A percentile compares a stretch with the other conserved stretches of the same genome.
phyloP scores from a whole-genome alignment of 176 grass and related monocot genomes.

The Raddia guianensis region DNA sequence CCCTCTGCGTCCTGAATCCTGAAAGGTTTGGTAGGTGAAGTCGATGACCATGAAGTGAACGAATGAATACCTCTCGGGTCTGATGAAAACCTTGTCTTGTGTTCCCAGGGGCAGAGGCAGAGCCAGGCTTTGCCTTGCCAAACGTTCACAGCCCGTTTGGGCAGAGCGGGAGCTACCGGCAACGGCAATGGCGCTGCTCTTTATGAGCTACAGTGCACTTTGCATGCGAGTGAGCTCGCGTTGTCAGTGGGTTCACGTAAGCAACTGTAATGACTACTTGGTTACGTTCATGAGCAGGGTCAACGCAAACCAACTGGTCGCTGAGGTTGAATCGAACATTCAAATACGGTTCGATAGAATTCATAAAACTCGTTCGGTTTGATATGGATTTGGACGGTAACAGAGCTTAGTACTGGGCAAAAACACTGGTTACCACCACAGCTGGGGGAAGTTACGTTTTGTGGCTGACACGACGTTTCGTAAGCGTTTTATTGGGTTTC shows the following conservation, averaged over 20 bases:
- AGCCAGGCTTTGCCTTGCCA: background rate
- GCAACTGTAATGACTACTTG: no score
- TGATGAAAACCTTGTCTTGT: background rate
- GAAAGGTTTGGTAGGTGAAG: conserved; percentile 2
- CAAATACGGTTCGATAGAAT: no score
- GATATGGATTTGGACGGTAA: no score
- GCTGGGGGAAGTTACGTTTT: background rate
- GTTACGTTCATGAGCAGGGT: no score
- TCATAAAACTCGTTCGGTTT: no score
- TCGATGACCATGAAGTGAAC: background rate
- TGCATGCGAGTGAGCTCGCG: background rate
- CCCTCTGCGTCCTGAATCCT: conserved; percentile 11
- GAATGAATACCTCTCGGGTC: conserved; percentile 11
- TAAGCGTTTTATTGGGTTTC: background rate
- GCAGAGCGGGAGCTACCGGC: background rate
- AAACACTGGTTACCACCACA: no score
- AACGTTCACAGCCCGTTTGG: background rate
- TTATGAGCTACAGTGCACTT: background rate
- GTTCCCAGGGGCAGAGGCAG: background rate
- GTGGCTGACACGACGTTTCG: background rate
- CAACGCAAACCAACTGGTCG: no score
- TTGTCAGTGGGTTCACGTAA: background rate
- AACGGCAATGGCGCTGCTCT: background rate
- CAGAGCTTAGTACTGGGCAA: no score
- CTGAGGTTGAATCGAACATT: no score